Evolutionary conservation across 257 asterid species (phyloP).

Genomic region (Gentiana dahurica): DNA sequence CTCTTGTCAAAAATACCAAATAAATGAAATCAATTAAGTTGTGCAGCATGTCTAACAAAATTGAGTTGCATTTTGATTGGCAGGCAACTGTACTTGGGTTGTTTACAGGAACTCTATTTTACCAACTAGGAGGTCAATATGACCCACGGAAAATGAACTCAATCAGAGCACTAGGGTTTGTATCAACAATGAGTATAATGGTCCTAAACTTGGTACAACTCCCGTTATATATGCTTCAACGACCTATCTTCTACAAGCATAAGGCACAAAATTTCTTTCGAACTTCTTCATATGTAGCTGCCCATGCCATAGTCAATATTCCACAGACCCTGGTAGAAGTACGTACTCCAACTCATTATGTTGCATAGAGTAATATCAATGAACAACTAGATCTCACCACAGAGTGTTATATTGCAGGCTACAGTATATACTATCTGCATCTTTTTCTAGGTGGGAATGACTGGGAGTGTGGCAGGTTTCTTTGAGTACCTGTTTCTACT

Average conservation of each 20-base stretch:
- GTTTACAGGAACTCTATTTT: constrained; percentile 11
- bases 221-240: constrained; percentile 6
- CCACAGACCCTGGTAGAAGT: constrained; percentile 8
- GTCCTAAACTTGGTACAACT: constrained; percentile 11
- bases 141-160: constrained; percentile 10
- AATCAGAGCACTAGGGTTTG: constrained; percentile 10
- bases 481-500: constrained; percentile 6
- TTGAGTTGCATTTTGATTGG: background rate
- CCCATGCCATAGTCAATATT: constrained; percentile 8
- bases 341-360: background rate
- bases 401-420: constrained; percentile 5
- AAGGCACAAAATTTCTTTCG: constrained; percentile 3
- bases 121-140: constrained; percentile 9
- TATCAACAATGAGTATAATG: constrained; percentile 9
- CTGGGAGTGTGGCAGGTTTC: background rate
- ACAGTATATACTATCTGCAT: constrained; percentile 2
- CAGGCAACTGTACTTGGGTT: constrained; percentile 9
- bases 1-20: no score
- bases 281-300: constrained; percentile 8
- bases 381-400: background rate
- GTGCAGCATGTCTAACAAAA: background rate
- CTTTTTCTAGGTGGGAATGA: constrained; percentile 7
- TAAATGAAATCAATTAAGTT: background rate
- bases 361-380: background rate
- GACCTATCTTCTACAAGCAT: constrained; percentile 12